Conservation (phyloP, 2,329 filamentous ascomycete genomes). For the Cladobotryum protrusum region DNA sequence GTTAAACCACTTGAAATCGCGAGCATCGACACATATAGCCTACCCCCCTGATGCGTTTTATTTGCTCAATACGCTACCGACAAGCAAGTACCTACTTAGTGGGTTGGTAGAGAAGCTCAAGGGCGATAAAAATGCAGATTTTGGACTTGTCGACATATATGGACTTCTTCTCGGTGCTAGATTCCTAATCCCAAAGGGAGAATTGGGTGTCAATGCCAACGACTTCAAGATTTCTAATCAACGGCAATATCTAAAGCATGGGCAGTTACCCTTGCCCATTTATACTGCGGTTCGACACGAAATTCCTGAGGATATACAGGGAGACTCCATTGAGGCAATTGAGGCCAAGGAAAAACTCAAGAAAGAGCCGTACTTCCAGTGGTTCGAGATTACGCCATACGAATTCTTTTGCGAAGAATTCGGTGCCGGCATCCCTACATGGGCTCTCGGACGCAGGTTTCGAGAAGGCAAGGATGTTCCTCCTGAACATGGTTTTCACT, state of each 20-base stretch:
- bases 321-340: conserved; percentile 17
- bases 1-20: conserved; percentile 78
- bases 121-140: conserved; percentile 62
- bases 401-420: conserved; percentile 95
- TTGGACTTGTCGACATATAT: conserved; percentile 91
- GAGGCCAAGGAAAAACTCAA: conserved; percentile 43
- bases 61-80: conserved; percentile 78
- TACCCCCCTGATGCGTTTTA: conserved; percentile 81
- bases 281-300: conserved; percentile 95
- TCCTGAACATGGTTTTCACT: conserved; percentile 58
- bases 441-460: conserved; percentile 84
- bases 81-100: conserved; percentile 83
- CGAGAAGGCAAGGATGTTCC: conserved; percentile 51
- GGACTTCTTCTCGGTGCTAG: conserved; percentile 79
- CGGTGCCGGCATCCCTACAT: conserved; percentile 85
- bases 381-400: conserved; percentile 93
- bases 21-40: conserved; percentile 83
- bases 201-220: conserved; percentile 62
- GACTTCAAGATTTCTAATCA: conserved; percentile 94
- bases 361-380: conserved; percentile 87
- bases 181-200: conserved; percentile 75
- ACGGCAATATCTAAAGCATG: conserved; percentile 65
- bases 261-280: conserved; percentile 81
- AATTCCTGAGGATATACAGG: conserved; percentile 54
- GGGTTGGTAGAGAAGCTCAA: conserved; percentile 88